phyloP scores from a whole-genome alignment of 164 flowering plant genomes.

The Vitis riparia region DNA sequence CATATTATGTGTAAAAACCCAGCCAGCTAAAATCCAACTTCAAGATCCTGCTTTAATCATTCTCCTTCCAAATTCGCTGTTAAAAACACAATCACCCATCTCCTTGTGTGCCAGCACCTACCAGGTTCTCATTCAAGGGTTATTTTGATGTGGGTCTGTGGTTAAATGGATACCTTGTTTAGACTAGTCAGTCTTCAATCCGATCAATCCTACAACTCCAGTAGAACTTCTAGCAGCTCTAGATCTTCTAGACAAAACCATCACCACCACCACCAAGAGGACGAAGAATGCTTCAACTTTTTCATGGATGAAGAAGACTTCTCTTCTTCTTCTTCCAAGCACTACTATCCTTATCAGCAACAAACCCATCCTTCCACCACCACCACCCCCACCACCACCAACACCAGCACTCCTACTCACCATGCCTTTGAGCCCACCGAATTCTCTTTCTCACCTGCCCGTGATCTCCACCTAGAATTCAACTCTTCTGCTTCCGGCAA shows the following conservation, averaged over 20 bases:
- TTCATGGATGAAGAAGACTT: constrained; percentile 99
- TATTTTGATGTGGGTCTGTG: constrained; percentile 35
- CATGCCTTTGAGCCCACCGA: constrained; percentile 22
- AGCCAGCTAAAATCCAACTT: constrained; percentile 41
- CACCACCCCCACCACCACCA: constrained; percentile 16
- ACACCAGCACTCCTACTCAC: constrained; percentile 23
- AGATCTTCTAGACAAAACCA: constrained; percentile 61
- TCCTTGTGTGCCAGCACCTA: constrained; percentile 12
- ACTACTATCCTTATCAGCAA: constrained; percentile 18
- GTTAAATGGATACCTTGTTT: constrained; percentile 91
- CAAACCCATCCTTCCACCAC: constrained; percentile 17
- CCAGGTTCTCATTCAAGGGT: constrained; percentile 6
- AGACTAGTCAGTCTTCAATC: constrained; percentile 72
- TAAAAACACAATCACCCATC: constrained; percentile 27
- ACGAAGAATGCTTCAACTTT: constrained; percentile 91
- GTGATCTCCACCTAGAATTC: constrained; percentile 37
- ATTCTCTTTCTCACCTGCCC: constrained; percentile 42
- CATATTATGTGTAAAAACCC: constrained; percentile 7
- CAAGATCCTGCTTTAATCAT: constrained; percentile 37
- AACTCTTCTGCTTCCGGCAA: constrained; percentile 30
- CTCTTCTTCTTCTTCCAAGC: constrained; percentile 75
- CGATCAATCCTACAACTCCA: constrained; percentile 73
- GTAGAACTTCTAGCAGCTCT: constrained; percentile 62
- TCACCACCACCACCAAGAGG: constrained; percentile 31
- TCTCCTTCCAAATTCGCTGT: constrained; percentile 9